phyloP scores from a whole-genome alignment of 371 early-diverging fungal species.

The Circinella minor region DNA sequence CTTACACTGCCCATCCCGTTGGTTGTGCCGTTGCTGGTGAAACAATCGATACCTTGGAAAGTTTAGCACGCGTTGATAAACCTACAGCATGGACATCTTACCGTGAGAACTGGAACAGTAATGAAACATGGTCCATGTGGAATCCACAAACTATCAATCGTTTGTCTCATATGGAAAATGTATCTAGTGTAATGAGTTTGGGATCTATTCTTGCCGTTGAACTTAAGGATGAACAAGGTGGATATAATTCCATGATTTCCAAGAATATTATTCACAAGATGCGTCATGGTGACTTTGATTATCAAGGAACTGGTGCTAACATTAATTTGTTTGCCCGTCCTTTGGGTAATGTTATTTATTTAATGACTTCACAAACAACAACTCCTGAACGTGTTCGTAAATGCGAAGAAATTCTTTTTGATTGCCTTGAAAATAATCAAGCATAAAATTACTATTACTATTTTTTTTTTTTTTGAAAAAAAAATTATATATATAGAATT shows the following conservation, averaged over 20 bases:
- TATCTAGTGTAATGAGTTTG: slow-evolving; percentile 75
- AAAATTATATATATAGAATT: no score
- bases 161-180: slow-evolving; percentile 58
- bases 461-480: no score
- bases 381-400: slow-evolving; percentile 52
- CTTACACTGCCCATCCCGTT: slow-evolving; percentile 87
- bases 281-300: slow-evolving; percentile 39
- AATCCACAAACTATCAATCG: slow-evolving; percentile 47
- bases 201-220: slow-evolving; percentile 79
- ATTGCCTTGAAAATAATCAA: slow-evolving; percentile 11
- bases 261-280: slow-evolving; percentile 53
- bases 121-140: slow-evolving; percentile 64
- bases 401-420: slow-evolving; percentile 53
- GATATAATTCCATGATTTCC: slow-evolving; percentile 64
- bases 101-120: slow-evolving; percentile 49
- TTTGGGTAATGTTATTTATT: slow-evolving; percentile 79
- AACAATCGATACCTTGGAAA: slow-evolving; percentile 59
- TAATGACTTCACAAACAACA: slow-evolving; percentile 73
- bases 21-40: slow-evolving; percentile 78
- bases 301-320: slow-evolving; percentile 22
- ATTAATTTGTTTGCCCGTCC: slow-evolving; percentile 69
- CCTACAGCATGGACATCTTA: slow-evolving; percentile 28
- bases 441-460: background rate
- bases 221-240: slow-evolving; percentile 60
- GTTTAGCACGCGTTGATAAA: slow-evolving; percentile 33